A percentile compares a stretch with the other conserved stretches of the same genome.
These are phyloP conservation scores for Cucurbita maxima DNA, from an alignment of 306 rosid genomes.

Conservation along the genomic window DNA sequence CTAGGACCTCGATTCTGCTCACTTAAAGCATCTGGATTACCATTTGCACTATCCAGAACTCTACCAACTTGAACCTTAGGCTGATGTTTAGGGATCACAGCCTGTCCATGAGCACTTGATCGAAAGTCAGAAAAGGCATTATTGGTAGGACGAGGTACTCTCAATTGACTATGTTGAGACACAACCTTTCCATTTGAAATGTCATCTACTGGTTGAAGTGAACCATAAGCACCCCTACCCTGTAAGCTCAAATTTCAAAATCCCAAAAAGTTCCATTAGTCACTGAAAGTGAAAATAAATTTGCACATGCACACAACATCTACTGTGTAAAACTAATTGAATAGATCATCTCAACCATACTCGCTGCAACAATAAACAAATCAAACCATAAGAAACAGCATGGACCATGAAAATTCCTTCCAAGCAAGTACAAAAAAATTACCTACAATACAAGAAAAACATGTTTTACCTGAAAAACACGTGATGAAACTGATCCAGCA, in stretches of 20 bases:
- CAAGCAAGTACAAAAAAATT: not conserved
- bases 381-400: not conserved
- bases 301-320: not conserved
- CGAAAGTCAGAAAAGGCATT: constrained; percentile 45
- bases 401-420: not conserved
- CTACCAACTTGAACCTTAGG: constrained; percentile 37
- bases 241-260: constrained; percentile 11
- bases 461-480: constrained; percentile 43
- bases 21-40: constrained; percentile 42
- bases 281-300: not conserved
- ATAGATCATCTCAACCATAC: not conserved
- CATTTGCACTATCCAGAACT: constrained; percentile 28
- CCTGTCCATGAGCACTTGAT: constrained; percentile 38
- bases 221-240: constrained; percentile 38
- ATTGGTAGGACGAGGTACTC: constrained; percentile 23
- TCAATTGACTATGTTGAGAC: constrained; percentile 34
- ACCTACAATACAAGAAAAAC: not conserved
- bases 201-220: constrained; percentile 29
- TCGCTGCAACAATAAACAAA: not conserved
- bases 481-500: constrained; percentile 32
- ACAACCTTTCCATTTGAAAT: constrained; percentile 33
- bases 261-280: not conserved
- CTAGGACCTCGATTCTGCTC: constrained; percentile 95
- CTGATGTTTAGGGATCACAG: constrained; percentile 29
- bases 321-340: not conserved